phyloP scores from a whole-genome alignment of 1,284 basidiomycete species.

The Ustilago loliicola region DNA sequence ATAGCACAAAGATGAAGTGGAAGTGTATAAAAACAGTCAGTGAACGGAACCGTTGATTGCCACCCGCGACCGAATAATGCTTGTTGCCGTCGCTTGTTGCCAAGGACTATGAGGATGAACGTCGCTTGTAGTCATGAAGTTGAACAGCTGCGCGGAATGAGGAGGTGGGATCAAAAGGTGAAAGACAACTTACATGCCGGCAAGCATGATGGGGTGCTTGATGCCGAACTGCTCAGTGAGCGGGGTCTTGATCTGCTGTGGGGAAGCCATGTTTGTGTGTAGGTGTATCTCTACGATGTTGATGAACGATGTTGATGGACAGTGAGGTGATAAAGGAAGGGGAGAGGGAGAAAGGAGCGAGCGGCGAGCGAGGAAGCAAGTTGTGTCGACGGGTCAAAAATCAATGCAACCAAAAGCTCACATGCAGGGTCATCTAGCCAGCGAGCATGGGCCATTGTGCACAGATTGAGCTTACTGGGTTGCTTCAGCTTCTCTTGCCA shows the following conservation, averaged over 20 bases:
- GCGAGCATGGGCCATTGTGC: too few species aligned
- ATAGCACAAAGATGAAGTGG: too few species aligned
- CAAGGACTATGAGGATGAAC: neutral
- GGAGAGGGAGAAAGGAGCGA: neutral
- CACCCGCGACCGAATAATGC: neutral
- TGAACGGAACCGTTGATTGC: neutral
- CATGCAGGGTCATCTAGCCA: too few species aligned
- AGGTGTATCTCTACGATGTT: neutral
- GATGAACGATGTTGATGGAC: neutral
- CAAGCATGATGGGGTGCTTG: constrained; percentile 87
- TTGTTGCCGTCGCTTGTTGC: neutral
- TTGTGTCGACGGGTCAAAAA: constrained; percentile 13
- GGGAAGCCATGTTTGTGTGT: constrained; percentile 44
- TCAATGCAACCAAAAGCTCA: neutral
- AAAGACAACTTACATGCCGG: constrained; percentile 73
- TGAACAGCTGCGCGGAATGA: too few species aligned
- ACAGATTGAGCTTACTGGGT: neutral
- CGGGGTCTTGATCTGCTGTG: constrained; percentile 57
- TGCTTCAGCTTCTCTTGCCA: constrained; percentile 3
- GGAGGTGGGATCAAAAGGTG: neutral
- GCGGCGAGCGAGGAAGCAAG: neutral
- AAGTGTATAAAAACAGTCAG: neutral
- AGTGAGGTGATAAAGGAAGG: neutral
- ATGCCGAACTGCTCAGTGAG: constrained; percentile 75
- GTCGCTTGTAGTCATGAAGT: too few species aligned